These are phyloP conservation scores for Phialocephala sp. DNA, from an alignment of 2,329 filamentous ascomycete genomes.

Conservation along the genomic window DNA sequence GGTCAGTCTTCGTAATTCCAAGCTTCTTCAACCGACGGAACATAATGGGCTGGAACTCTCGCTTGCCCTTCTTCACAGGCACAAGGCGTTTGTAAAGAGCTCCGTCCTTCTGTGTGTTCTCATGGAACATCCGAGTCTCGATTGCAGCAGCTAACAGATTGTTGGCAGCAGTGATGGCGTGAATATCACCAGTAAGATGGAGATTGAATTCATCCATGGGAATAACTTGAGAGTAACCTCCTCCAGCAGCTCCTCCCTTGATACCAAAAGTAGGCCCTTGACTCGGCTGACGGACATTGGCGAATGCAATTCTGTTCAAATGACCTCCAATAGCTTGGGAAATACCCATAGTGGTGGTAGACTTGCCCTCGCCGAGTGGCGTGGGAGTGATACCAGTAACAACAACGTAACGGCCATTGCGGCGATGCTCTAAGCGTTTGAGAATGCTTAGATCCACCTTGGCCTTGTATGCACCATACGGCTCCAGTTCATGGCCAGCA, in stretches of 20 bases:
- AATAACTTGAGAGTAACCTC: constrained; percentile 98
- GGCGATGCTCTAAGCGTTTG: constrained; percentile 83
- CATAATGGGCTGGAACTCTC: constrained; percentile 88
- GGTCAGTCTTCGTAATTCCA: constrained; percentile 93
- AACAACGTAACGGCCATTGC: constrained; percentile 88
- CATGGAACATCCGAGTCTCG: constrained; percentile 98
- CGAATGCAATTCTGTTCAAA: constrained; percentile 85
- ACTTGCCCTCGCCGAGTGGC: constrained; percentile 96
- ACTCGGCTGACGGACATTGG: constrained; percentile 95
- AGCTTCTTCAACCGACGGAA: constrained; percentile 93
- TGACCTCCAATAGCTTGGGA: constrained; percentile 92
- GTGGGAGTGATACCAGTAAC: constrained; percentile 97
- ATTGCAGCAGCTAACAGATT: constrained; percentile 96
- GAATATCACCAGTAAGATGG: constrained; percentile 96
- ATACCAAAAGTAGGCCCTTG: constrained; percentile 98
- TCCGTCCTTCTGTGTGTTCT: constrained; percentile 91
- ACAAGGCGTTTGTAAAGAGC: constrained; percentile 87
- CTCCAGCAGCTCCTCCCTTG: constrained; percentile 96
- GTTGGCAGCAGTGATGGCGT: constrained; percentile 96
- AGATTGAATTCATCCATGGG: constrained; percentile 99
- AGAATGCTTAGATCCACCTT: constrained; percentile 88
- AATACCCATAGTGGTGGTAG: constrained; percentile 94
- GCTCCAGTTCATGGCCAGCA: constrained; percentile 85
- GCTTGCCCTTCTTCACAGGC: constrained; percentile 86
- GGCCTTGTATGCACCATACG: constrained; percentile 93